Conservation (phyloP, 805 yeast species). For the Kodamaea lidongshanica region DNA sequence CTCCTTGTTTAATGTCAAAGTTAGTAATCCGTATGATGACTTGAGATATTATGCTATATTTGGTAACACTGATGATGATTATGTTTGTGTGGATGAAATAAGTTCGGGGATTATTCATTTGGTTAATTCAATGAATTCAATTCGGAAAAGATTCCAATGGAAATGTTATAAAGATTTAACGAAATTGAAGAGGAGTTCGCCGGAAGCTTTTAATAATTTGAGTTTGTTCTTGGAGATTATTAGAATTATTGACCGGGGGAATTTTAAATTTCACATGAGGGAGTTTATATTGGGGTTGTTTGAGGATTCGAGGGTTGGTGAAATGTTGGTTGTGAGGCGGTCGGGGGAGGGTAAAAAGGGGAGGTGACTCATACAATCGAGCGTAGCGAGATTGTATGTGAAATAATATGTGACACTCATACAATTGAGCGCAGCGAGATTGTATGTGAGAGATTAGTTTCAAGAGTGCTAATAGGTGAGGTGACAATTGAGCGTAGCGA, state of each 20-base stretch:
- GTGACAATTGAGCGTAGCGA: too few relatives aligned
- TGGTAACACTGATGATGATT: constrained; percentile 7
- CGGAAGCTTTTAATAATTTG: constrained; percentile 49
- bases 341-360: too few relatives aligned
- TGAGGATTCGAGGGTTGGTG: constrained; percentile 45
- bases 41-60: constrained; percentile 21
- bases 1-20: constrained; percentile 15
- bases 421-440: too few relatives aligned
- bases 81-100: constrained; percentile 7
- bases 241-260: constrained; percentile 48
- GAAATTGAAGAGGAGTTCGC: constrained; percentile 44
- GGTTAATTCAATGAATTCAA: constrained; percentile 48
- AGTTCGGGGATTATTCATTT: constrained; percentile 21
- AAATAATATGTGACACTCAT: too few relatives aligned
- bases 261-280: constrained; percentile 58
- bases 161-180: constrained; percentile 55
- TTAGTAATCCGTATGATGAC: constrained; percentile 22
- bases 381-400: too few relatives aligned
- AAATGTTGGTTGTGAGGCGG: constrained; percentile 41
- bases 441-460: too few relatives aligned
- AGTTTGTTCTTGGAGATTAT: constrained; percentile 47
- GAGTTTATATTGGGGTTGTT: constrained; percentile 62
- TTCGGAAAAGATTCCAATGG: constrained; percentile 39
- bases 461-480: too few relatives aligned
- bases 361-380: too few relatives aligned